phyloP scores from a whole-genome alignment of 768 basidiomycete species.

The Mycena filopes region DNA sequence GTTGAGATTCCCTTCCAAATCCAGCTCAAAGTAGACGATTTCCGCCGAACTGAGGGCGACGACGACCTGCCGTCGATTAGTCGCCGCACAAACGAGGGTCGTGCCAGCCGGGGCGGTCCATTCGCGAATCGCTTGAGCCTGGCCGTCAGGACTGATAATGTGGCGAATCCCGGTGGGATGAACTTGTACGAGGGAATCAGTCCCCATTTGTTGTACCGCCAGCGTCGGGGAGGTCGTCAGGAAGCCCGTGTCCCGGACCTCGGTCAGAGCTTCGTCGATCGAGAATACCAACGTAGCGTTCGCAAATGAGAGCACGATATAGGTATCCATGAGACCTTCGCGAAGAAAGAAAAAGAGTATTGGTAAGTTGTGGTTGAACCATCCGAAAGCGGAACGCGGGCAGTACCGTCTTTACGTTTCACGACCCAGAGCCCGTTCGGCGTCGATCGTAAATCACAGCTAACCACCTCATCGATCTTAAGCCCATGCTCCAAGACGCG shows the following conservation, averaged over 20 bases:
- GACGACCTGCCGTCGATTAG: conserved; percentile 96
- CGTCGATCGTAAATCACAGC: conserved; percentile 93
- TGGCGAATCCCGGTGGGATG: conserved; percentile 96
- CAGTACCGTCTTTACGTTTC: conserved; percentile 83
- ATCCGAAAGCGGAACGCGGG: conserved; percentile 35
- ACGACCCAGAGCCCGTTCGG: conserved; percentile 99
- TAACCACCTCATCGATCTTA: conserved; percentile 93
- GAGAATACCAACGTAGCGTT: conserved; percentile 96
- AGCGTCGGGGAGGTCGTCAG: conserved; percentile 94
- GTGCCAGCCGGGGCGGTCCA: conserved; percentile 89
- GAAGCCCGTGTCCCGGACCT: conserved; percentile 98
- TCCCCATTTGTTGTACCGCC: conserved; percentile 96
- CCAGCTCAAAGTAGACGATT: conserved; percentile 97
- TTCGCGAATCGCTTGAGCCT: conserved; percentile 95
- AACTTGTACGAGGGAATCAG: conserved; percentile 94
- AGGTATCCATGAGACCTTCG: conserved; percentile 89
- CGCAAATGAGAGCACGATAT: conserved; percentile 96
- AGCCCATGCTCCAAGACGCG: conserved; percentile 59
- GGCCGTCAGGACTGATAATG: conserved; percentile 85
- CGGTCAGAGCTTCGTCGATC: conserved; percentile 97
- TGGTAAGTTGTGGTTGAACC: no score
- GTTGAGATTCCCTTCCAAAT: conserved; percentile 93
- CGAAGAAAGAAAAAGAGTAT: neutral
- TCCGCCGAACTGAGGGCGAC: conserved; percentile 94
- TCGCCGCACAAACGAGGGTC: conserved; percentile 91